A percentile compares a stretch with the other conserved stretches of the same genome.
These are phyloP conservation scores for Acanthamoeba rhysodes DNA, from an alignment of 208 protist genomes.

Conservation along the genomic window DNA sequence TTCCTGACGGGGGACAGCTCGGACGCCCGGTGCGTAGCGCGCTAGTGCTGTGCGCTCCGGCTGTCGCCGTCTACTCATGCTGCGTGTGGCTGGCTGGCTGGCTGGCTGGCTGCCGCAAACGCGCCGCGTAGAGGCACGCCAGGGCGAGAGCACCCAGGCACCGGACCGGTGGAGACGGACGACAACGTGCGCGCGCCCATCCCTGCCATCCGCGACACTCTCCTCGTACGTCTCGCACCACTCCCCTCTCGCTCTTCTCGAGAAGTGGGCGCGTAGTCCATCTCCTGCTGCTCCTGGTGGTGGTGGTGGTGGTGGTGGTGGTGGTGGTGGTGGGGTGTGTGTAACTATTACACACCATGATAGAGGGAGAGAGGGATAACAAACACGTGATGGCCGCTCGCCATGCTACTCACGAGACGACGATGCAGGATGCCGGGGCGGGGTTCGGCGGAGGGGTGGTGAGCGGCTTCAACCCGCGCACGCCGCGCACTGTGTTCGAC, in stretches of 20 bases:
- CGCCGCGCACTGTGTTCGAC: slow-evolving; percentile 6
- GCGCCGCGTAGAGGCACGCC: not conserved
- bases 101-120: no score
- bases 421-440: not conserved
- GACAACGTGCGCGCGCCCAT: not conserved
- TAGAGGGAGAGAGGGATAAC: no score
- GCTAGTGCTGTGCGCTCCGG: no score
- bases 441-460: not conserved
- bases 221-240: not conserved
- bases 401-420: not conserved
- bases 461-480: slow-evolving; percentile 18
- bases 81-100: no score
- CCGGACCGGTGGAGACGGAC: not conserved
- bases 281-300: no score
- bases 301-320: no score
- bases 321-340: no score
- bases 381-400: no score
- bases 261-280: no score
- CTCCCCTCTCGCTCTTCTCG: not conserved
- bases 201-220: not conserved
- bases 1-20: not conserved
- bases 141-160: not conserved
- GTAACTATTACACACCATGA: no score
- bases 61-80: not conserved
- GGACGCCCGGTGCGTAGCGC: not conserved